phyloP scores from a whole-genome alignment of 176 grass and related monocot genomes.

The Pontederia paniculata region DNA sequence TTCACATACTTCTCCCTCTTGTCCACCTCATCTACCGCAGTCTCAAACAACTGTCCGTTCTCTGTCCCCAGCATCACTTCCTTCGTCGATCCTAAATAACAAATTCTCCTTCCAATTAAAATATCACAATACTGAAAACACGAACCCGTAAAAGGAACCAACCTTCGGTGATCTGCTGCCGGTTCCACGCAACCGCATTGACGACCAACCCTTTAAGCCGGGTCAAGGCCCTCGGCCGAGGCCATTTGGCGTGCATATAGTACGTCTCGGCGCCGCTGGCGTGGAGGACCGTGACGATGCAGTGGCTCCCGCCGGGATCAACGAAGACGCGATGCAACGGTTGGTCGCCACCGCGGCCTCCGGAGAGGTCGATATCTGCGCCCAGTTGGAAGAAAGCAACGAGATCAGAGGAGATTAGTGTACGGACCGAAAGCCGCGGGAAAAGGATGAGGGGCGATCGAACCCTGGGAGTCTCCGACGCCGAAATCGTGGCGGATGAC shows the following conservation, averaged over 20 bases:
- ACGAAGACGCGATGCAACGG: constrained; percentile 85
- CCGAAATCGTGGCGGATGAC: constrained; percentile 85
- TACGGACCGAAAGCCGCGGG: not conserved
- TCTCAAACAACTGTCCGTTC: constrained; percentile 68
- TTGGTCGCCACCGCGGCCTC: constrained; percentile 65
- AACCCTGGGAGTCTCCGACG: constrained; percentile 50
- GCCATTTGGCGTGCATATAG: constrained; percentile 91
- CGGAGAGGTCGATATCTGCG: constrained; percentile 71
- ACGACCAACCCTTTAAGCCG: constrained; percentile 63
- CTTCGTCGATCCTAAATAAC: constrained; percentile 63
- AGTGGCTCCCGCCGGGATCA: constrained; percentile 81
- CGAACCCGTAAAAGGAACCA: not conserved
- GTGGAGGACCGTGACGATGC: constrained; percentile 66
- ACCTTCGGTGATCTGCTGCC: constrained; percentile 87
- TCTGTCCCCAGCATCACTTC: constrained; percentile 83
- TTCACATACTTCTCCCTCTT: constrained; percentile 96
- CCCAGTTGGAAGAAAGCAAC: not conserved
- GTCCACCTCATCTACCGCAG: constrained; percentile 69
- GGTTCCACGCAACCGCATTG: constrained; percentile 88
- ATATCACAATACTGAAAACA: not conserved
- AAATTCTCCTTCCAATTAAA: not conserved
- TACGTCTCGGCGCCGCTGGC: constrained; percentile 61
- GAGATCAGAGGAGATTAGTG: too few species aligned
- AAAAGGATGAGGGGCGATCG: not conserved
- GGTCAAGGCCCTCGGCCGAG: constrained; percentile 46